phyloP scores from a whole-genome alignment of 2,329 filamentous ascomycete genomes.

The Fusarium paranaense region DNA sequence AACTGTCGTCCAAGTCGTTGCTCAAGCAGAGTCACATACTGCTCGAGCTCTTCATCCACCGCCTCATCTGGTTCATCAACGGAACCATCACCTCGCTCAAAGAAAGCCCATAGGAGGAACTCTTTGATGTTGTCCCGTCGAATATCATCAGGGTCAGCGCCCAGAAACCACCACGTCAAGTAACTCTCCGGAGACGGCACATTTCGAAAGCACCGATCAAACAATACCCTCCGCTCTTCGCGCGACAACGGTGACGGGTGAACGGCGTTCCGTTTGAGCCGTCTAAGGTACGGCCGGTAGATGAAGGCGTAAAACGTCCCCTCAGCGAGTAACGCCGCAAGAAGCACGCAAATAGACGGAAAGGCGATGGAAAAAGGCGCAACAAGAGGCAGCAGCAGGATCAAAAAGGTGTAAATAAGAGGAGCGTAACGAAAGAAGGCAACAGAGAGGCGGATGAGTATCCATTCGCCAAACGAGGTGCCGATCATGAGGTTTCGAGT shows the following conservation, averaged over 20 bases:
- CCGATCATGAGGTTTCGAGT: constrained; percentile 49
- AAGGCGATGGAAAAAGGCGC: constrained; percentile 27
- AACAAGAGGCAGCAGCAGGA: constrained; percentile 43
- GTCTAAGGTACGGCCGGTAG: constrained; percentile 56
- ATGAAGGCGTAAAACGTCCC: constrained; percentile 55
- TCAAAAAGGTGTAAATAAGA: constrained; percentile 50
- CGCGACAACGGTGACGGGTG: constrained; percentile 57
- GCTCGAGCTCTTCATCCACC: constrained; percentile 56
- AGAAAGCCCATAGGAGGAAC: constrained; percentile 76
- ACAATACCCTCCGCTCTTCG: constrained; percentile 65
- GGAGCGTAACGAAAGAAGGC: constrained; percentile 58
- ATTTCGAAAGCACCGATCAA: constrained; percentile 66
- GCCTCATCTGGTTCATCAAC: constrained; percentile 44
- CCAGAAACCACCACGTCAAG: constrained; percentile 74
- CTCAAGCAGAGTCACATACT: constrained; percentile 65
- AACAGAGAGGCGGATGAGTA: constrained; percentile 60
- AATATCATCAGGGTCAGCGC: constrained; percentile 67
- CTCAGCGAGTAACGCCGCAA: constrained; percentile 54
- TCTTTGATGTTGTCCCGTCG: constrained; percentile 75
- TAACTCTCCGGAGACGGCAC: constrained; percentile 68
- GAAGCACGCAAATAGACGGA: constrained; percentile 32
- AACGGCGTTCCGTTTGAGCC: constrained; percentile 52
- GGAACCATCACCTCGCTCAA: constrained; percentile 57
- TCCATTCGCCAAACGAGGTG: constrained; percentile 52
- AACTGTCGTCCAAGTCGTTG: constrained; percentile 62